These are phyloP conservation scores for Theileria orientalis DNA, from an alignment of 169 alveolate species.

Conservation along the genomic window DNA sequence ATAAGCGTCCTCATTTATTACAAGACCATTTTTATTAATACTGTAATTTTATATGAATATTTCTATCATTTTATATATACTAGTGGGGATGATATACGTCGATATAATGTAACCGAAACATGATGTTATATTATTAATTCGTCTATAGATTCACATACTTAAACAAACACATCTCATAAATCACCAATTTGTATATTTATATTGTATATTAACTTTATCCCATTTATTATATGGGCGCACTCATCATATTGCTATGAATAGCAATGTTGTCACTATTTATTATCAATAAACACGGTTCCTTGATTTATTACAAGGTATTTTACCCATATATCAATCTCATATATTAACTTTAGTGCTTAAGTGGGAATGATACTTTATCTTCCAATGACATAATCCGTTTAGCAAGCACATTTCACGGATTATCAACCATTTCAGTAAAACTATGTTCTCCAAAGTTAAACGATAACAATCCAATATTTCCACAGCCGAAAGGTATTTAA, in stretches of 20 bases:
- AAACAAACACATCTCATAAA: too few species aligned
- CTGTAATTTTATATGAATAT: too few species aligned
- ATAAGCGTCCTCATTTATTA: too few species aligned
- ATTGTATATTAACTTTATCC: background rate
- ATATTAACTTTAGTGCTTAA: constrained; percentile 73
- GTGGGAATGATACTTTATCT: constrained; percentile 79
- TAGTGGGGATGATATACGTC: too few species aligned
- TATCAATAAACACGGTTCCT: constrained; percentile 90
- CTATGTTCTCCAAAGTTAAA: constrained; percentile 70
- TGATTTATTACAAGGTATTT: constrained; percentile 86
- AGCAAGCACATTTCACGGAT: constrained; percentile 93
- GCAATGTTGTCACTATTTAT: constrained; percentile 81
- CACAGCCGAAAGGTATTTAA: constrained; percentile 49
- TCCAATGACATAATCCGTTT: constrained; percentile 89
- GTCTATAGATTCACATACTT: too few species aligned
- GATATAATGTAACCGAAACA: too few species aligned
- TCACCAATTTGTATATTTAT: too few species aligned
- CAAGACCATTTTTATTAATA: too few species aligned
- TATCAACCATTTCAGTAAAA: constrained; percentile 88
- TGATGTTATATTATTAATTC: too few species aligned
- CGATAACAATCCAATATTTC: constrained; percentile 7
- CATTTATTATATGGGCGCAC: background rate
- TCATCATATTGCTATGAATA: constrained; percentile 4
- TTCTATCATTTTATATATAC: too few species aligned
- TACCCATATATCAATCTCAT: background rate